Base-by-base conservation (phyloP, 768 basidiomycete species). In the Tephrocybe sp. region DNA sequence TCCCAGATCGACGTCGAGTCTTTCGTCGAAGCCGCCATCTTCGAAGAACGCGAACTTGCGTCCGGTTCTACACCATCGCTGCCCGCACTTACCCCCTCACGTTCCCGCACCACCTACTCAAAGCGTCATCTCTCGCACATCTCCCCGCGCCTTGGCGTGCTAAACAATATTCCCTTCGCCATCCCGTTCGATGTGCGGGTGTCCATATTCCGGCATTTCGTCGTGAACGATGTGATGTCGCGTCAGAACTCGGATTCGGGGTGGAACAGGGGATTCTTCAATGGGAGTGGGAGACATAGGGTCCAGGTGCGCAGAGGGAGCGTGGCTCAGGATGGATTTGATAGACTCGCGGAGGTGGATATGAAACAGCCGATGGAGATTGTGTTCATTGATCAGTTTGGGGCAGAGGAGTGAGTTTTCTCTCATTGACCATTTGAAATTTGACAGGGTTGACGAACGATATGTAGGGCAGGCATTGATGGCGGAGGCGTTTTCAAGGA, bases 401-500 rank as follows among this genome's bases (percentile, higher is more conserved):
- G 90, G 24, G 77, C 86, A 56, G 83, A 83, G 58, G 91, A 96
- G 91, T 94, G 62, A 67, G 87, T 73, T 46, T 50, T 42, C 23
- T 36, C 15, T 15, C 34, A 5, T 36, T 36, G 9, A 7, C 11
- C 15, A 7, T 36, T n/a, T n/a, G n/a, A n/a, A n/a, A n/a, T n/a
- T n/a, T n/a, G n/a, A n/a, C n/a, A n/a, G n/a, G n/a, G n/a, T n/a
- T n/a, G n/a, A n/a, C n/a, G n/a, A n/a, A n/a, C n/a, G n/a, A n/a
- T 36, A 14, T 36, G 15, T 36, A 90, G 89, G 66, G 85, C 87
- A 15, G 96, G 95, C 0, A 96, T 98, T 26, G 96, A 98, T 57
- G 95, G 96, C 1, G 95, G 97, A 2, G 97, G 97, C 0, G 86
- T 98, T 4, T 98, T 97, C 76, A 99, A 98, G 66, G 97, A 98